Conservation (phyloP, 1,284 basidiomycete genomes). For the Rhizopogon parksii region DNA sequence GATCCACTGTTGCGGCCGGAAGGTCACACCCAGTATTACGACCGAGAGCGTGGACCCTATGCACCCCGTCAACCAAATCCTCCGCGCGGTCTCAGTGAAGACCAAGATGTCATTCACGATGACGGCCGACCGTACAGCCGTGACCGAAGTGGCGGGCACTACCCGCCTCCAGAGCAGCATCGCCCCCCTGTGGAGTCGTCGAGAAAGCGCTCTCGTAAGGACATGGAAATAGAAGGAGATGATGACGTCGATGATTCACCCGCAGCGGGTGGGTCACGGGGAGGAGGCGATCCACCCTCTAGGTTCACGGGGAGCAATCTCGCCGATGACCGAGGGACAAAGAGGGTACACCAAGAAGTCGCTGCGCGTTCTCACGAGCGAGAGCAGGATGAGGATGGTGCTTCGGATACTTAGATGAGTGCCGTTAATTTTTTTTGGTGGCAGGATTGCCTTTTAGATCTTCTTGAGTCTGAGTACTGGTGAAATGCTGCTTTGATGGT, state of each 20-base stretch:
- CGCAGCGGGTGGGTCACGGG: conserved; percentile 30
- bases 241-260: conserved; percentile 35
- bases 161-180: conserved; percentile 24
- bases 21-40: conserved; percentile 41
- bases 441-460: conserved; percentile 25
- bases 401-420: conserved; percentile 24
- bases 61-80: conserved; percentile 35
- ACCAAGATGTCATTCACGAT: conserved; percentile 43
- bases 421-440: neutral
- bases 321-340: conserved; percentile 45
- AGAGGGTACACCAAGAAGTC: conserved; percentile 48
- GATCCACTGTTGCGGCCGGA: conserved; percentile 44
- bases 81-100: conserved; percentile 32
- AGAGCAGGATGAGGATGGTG: conserved; percentile 36
- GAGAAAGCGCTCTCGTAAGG: conserved; percentile 51
- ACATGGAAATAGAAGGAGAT: conserved; percentile 52
- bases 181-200: conserved; percentile 26
- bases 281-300: conserved; percentile 22
- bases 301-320: conserved; percentile 25
- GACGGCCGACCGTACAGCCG: conserved; percentile 36
- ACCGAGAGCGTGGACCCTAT: conserved; percentile 39
- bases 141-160: conserved; percentile 25
- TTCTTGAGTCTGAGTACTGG: conserved; percentile 30
- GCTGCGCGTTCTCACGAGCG: conserved; percentile 34
- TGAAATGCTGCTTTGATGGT: conserved; percentile 9